Evolutionary conservation across 169 alveolate species (phyloP), one percentile per base, ranked within the genome.

Genomic region (Ichthyophthirius multifiliis): DNA sequence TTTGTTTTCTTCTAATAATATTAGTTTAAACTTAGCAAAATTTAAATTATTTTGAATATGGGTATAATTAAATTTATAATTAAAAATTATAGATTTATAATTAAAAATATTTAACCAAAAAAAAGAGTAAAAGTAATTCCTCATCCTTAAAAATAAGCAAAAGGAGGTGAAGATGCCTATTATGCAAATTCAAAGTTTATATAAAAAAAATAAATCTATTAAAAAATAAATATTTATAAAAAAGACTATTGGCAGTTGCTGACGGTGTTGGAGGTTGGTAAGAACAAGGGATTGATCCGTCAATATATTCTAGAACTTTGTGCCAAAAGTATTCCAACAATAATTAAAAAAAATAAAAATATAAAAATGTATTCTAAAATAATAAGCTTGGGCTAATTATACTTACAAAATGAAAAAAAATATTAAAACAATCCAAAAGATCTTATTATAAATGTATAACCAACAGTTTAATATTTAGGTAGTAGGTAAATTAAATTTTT

Each of bases 131-230:
- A 39, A 7, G 46, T 67, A 30, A 47, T 81, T 13, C 86, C 86
- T 15, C 86, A 81, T 27, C 86, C 86, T 13, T 81, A 81, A 39
- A 81, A 81, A 48, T 63, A 41, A 23, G 75, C 63, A 13, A 81
- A 81, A 73, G 96, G 97, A 75, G 98, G 98, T 10, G 98, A 95
- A 73, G 98, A 95, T 83, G 98, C 98, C 4, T 91, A 84, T 45
- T 87, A 78, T 43, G 78, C 83, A 34, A 83, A 84, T 23, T 84
- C 81, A 18, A 89, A 83, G 64, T 47, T 93, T 12, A 45, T 45
- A 41, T 9, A 41, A 41, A 41, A 9, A 41, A 41, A 41, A 41
- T 41, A 12, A 41, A 41, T 41, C 12, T 41, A 41, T 41, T 9
- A 41, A 41, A 41, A 41, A 9, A 9, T 12, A 41, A 41, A 41